Percentiles rank a stretch among this genome's conserved stretches.
These are phyloP conservation scores for Populus nigra DNA, from an alignment of 345 rosid species.

Conservation along the genomic window DNA sequence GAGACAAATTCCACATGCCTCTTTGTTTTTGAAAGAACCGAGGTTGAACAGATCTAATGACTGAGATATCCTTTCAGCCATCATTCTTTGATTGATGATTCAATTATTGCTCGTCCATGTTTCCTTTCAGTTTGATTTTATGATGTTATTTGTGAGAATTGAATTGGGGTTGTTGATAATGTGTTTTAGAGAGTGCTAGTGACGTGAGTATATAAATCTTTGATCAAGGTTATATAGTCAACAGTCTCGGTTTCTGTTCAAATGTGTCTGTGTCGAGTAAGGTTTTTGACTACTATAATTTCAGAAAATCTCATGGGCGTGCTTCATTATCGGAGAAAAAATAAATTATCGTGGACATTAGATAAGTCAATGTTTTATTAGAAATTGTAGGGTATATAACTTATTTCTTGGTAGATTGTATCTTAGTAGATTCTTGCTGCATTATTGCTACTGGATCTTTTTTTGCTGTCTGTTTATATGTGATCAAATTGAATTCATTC, in stretches of 20 bases:
- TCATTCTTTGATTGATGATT: constrained; percentile 47
- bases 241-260: background rate
- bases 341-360: background rate
- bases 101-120: constrained; percentile 67
- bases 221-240: background rate
- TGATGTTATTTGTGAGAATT: background rate
- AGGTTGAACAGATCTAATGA: constrained; percentile 38
- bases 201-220: too few species aligned
- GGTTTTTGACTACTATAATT: background rate
- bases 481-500: background rate
- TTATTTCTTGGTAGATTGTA: background rate
- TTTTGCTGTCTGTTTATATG: background rate
- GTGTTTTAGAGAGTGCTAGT: background rate
- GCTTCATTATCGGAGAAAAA: background rate
- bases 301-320: too few species aligned
- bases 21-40: constrained; percentile 11
- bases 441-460: background rate
- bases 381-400: background rate
- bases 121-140: background rate
- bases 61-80: constrained; percentile 73
- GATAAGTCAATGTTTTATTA: too few species aligned
- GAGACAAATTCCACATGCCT: constrained; percentile 4
- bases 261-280: background rate
- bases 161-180: background rate
- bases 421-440: background rate